Evolutionary conservation across 768 basidiomycete genomes (phyloP), one percentile per base, ranked within the genome.

Genomic region (Wakefieldia striispora): DNA sequence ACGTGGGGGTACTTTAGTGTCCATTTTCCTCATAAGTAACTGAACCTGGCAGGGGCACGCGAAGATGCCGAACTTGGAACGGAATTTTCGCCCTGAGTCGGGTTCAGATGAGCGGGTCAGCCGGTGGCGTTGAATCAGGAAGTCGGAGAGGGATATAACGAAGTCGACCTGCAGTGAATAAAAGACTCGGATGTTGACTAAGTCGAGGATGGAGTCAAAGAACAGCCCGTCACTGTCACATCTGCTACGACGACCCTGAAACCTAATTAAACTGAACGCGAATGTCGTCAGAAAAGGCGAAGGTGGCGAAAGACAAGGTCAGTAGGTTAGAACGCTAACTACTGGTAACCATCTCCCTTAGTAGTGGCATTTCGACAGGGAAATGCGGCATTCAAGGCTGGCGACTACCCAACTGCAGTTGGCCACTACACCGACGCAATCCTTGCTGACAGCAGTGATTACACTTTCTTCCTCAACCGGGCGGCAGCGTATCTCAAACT

Each of bases 401-500:
- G 81, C 3, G 81, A 94, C 64, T 95, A 80, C 66, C 80, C 83
- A 1, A 73, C 75, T 24, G 91, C 93, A 0, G 78, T 97, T 43
- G 92, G 91, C 0, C 85, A 91, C 64, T 97, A 97, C 70, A 87
- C 89, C 27, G 71, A 81, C 1, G 94, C 95, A 4, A 82, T 88
- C 39, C 66, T 91, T 17, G 79, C 84, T 2, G 86, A 95, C 67
- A 65, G 72, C 11, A 72, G 64, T 0, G 90, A 95, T 59, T 73
- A 80, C n/a, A 87, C 90, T 0, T 88, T 85, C 55, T 83, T 86
- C 29, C 75, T 95, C 29, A 97, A 97, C 64, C 82, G 95, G 38
- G 90, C 92, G 3, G 88, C 91, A 31, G 91, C 92, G 23, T 95
- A 95, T 73, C 78, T 97, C 53, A 95, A 93, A 77, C 80, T 95